Evolutionary conservation across 352 stramenopile genomes (phyloP).

Genomic region (Globisporangium nodosum): DNA sequence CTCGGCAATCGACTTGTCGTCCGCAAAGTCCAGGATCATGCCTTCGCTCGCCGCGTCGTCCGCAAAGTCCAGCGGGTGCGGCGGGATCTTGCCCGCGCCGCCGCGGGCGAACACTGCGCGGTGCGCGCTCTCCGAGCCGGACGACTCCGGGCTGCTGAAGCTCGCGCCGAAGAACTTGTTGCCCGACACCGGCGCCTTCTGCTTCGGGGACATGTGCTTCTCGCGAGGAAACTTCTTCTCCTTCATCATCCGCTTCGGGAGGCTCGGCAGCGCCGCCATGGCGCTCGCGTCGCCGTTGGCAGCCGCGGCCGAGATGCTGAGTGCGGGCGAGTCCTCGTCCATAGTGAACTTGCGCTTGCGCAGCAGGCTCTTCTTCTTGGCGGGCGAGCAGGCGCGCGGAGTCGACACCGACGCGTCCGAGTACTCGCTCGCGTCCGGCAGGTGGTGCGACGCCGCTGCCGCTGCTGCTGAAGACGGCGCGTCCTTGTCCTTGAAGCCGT

Average conservation of each 20-base stretch:
- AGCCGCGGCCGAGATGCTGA: slow-evolving; percentile 12
- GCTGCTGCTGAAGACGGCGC: neutral
- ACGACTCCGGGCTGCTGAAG: slow-evolving; percentile 17
- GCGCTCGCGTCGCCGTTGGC: slow-evolving; percentile 1
- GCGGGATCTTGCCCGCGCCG: slow-evolving; percentile 10
- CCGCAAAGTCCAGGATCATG: slow-evolving; percentile 77
- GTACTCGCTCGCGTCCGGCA: slow-evolving; percentile 11
- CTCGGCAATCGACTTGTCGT: slow-evolving; percentile 61
- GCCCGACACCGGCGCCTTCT: slow-evolving; percentile 40
- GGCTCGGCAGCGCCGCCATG: slow-evolving; percentile 30
- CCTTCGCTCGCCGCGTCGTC: slow-evolving; percentile 25
- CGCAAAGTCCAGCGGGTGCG: slow-evolving; percentile 55
- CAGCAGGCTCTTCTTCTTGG: slow-evolving; percentile 57
- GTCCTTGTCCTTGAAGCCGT: slow-evolving; percentile 5
- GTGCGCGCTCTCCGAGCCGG: slow-evolving; percentile 25
- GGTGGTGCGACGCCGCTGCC: slow-evolving; percentile 1
- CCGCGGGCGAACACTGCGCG: slow-evolving; percentile 29
- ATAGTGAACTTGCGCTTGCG: slow-evolving; percentile 64
- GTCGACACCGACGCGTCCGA: slow-evolving; percentile 7
- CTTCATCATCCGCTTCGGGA: slow-evolving; percentile 64
- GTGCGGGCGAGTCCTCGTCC: slow-evolving; percentile 16
- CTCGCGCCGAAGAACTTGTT: slow-evolving; percentile 36
- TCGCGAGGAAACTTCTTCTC: slow-evolving; percentile 52
- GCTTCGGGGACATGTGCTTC: slow-evolving; percentile 73
- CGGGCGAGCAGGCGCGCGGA: slow-evolving; percentile 11